phyloP scores from a whole-genome alignment of 73 alveolate genomes.

The Tetrahymena elliotti region DNA sequence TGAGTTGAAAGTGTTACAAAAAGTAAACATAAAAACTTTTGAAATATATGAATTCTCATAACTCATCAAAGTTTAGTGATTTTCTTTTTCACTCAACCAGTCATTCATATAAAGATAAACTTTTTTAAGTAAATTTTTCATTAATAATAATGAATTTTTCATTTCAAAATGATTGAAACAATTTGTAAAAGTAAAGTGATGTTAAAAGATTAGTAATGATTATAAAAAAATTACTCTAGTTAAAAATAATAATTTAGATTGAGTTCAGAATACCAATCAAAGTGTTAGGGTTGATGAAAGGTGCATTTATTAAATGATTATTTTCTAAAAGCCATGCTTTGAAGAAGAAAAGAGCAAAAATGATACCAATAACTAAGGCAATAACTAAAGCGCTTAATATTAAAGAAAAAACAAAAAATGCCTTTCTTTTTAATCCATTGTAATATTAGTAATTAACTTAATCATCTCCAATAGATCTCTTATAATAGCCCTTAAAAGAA shows the following conservation, averaged over 20 bases:
- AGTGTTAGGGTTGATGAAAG: slow-evolving; percentile 2
- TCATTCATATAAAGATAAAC: slow-evolving; percentile 5
- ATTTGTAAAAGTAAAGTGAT: no score
- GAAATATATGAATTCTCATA: slow-evolving; percentile 48
- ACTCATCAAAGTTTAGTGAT: slow-evolving; percentile 44
- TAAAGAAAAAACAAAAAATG: slow-evolving; percentile 9
- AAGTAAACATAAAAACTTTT: slow-evolving; percentile 47
- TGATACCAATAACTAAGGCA: slow-evolving; percentile 38
- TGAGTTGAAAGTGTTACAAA: slow-evolving; percentile 55
- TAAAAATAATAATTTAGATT: slow-evolving; percentile 41
- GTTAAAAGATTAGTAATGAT: no score
- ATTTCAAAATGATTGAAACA: no score
- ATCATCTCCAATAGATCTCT: slow-evolving; percentile 41
- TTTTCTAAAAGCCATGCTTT: slow-evolving; percentile 17
- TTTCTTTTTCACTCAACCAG: slow-evolving; percentile 50
- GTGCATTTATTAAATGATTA: background rate
- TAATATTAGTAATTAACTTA: slow-evolving; percentile 38
- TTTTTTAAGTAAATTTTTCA: background rate
- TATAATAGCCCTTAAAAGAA: slow-evolving; percentile 29
- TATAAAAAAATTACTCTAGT: background rate
- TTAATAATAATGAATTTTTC: no score
- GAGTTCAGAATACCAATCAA: slow-evolving; percentile 41
- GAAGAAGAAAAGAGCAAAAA: slow-evolving; percentile 29
- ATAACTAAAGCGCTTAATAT: slow-evolving; percentile 36
- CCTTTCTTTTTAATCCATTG: slow-evolving; percentile 3